Base-by-base conservation (phyloP, 2,329 filamentous ascomycete genomes). In the Colletotrichum falcatum region DNA sequence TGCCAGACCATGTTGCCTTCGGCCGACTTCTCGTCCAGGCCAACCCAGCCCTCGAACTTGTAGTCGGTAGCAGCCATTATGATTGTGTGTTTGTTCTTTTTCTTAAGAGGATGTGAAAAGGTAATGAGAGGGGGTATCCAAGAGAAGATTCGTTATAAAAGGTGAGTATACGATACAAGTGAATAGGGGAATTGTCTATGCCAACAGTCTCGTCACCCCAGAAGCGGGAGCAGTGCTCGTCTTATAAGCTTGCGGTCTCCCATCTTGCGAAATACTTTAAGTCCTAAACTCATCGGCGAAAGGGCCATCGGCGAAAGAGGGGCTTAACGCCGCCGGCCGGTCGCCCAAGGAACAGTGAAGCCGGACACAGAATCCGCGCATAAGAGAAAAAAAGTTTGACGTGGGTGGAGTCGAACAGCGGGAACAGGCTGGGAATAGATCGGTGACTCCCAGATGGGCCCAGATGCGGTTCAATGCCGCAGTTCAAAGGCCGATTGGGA, bases 1-100 rank as follows among this genome's bases (percentile, higher is more conserved):
- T 80, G 81, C 86, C 86, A 88, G 30, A 81, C 77, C 86, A 88
- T 87, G 59, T 87, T 86, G 65, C 86, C 86, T 12, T 87, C 77
- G 72, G 77, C 80, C 26, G 83, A 77, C 3, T 80, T 78, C 14
- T 79, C 73, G 66, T 81, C 78, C 44, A 81, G 77, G 74, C 84
- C 85, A 33, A 87, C 73, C 85, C 85, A 87, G 53, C 85, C 85
- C 74, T 87, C 78, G 73, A 87, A 87, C 77, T 83, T 85, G 77
- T 83, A 82, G 63, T 83, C 80, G 49, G 77, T 78, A 11, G 77
- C 66, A 18, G 65, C 72, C 73, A 81, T 78, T 72, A 72, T 79
- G 49, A 59, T 46, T 33, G 16, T 49, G 23, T 65, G 46, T 53
- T 53, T 53, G 26, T 20, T 30, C 12, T 18, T 37, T 61, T 65